phyloP scores from a whole-genome alignment of 1,284 basidiomycete genomes.

The Apiotrichum laibachii region DNA sequence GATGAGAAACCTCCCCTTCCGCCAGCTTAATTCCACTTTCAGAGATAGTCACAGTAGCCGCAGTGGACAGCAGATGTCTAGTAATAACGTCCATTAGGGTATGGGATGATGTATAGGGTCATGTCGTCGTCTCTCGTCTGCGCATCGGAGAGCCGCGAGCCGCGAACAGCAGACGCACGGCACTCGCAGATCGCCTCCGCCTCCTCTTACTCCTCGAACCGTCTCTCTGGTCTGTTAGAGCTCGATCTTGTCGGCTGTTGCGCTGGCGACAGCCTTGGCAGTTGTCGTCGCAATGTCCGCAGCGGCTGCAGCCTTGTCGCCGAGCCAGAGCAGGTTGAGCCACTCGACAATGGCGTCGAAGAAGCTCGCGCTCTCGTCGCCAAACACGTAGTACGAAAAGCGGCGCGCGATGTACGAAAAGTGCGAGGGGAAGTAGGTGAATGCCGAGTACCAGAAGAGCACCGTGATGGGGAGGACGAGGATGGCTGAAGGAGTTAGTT shows the following conservation, averaged over 20 bases:
- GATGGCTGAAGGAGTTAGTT: constrained; percentile 23
- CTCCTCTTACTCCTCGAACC: no score
- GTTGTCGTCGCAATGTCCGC: neutral
- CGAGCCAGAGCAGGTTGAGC: constrained; percentile 17
- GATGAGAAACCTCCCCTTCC: no score
- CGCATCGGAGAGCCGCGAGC: neutral
- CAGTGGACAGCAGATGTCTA: no score
- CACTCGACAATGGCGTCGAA: constrained; percentile 14
- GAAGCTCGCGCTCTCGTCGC: constrained; percentile 38
- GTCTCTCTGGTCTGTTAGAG: neutral
- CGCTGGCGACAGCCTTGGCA: neutral
- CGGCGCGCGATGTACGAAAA: constrained; percentile 46
- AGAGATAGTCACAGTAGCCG: neutral
- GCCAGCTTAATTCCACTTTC: neutral
- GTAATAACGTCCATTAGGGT: constrained; percentile 3
- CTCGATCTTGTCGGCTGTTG: neutral
- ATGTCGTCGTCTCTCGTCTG: neutral
- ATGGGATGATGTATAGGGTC: constrained; percentile 12
- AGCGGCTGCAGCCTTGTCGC: neutral
- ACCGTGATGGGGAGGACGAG: constrained; percentile 37
- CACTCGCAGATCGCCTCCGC: no score
- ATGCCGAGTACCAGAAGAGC: constrained; percentile 49
- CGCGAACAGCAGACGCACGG: no score
- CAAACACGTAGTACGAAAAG: constrained; percentile 51
- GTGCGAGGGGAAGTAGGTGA: constrained; percentile 49